A percentile compares a stretch with the other conserved stretches of the same genome.
Conservation (phyloP, 1,284 basidiomycete species). For the Heterobasidion irregulare region DNA sequence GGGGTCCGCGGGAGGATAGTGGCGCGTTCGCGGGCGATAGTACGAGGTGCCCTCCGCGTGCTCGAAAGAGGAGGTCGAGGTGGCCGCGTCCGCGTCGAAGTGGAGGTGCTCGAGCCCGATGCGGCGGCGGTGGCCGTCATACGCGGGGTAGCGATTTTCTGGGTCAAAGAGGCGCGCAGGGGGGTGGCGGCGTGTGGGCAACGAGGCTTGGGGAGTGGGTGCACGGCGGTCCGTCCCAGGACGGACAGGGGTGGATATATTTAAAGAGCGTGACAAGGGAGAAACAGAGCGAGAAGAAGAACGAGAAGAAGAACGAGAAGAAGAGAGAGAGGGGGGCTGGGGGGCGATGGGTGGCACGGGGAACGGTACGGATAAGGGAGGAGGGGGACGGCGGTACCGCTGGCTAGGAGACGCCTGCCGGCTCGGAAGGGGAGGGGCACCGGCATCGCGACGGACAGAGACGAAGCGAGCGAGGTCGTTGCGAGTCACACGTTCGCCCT, state of each 20-base stretch:
- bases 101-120: conserved; percentile 21
- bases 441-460: no score
- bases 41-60: conserved; percentile 7
- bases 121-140: conserved; percentile 18
- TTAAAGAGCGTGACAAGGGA: no score
- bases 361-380: background rate
- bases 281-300: no score
- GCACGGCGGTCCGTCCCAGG: background rate
- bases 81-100: conserved; percentile 12
- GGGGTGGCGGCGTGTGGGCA: background rate
- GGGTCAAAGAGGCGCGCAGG: conserved; percentile 11
- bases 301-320: background rate
- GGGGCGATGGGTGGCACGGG: conserved; percentile 1
- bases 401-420: background rate
- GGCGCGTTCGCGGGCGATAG: conserved; percentile 21
- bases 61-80: conserved; percentile 8
- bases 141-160: conserved; percentile 18
- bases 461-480: no score
- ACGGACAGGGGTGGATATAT: background rate
- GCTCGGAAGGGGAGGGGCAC: background rate
- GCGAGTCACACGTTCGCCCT: no score
- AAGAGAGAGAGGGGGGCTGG: conserved; percentile 2
- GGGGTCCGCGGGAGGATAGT: conserved; percentile 10
- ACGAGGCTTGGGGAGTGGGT: conserved; percentile 1
- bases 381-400: background rate